phyloP scores from a whole-genome alignment of 2,329 filamentous ascomycete species.

The Fusarium ramigenum region DNA sequence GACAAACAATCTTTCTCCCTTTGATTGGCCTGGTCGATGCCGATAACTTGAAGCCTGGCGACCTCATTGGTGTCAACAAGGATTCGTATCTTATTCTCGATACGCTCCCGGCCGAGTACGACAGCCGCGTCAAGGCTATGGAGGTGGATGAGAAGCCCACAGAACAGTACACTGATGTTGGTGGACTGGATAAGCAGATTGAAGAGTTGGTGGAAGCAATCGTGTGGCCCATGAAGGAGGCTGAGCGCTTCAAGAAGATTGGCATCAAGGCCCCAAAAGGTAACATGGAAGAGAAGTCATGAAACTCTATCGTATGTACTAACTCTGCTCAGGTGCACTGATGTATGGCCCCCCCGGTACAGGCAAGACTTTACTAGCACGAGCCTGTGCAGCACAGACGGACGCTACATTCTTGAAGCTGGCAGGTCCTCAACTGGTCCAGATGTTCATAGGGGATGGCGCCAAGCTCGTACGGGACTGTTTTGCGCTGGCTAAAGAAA shows the following conservation, averaged over 20 bases:
- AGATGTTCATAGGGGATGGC: constrained; percentile 99
- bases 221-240: constrained; percentile 99
- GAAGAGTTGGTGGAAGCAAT: constrained; percentile 98
- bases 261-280: constrained; percentile 99
- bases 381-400: constrained; percentile 96
- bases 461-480: constrained; percentile 97
- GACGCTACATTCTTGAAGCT: constrained; percentile 99
- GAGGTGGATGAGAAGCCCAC: constrained; percentile 99
- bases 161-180: constrained; percentile 98
- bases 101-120: constrained; percentile 96
- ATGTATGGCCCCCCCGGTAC: constrained; percentile 98
- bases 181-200: constrained; percentile 98
- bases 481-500: constrained; percentile 97
- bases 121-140: constrained; percentile 99
- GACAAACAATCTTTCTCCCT: constrained; percentile 98
- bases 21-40: constrained; percentile 97
- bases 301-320: constrained; percentile 64
- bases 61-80: constrained; percentile 98
- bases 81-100: constrained; percentile 98
- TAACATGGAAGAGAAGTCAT: constrained; percentile 65
- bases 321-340: constrained; percentile 89
- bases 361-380: constrained; percentile 89
- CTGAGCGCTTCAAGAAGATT: constrained; percentile 99
- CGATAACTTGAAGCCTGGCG: constrained; percentile 91
- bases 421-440: constrained; percentile 94